These are phyloP conservation scores for Xylaria arbuscula DNA, from an alignment of 2,329 filamentous ascomycete species.

Conservation along the genomic window DNA sequence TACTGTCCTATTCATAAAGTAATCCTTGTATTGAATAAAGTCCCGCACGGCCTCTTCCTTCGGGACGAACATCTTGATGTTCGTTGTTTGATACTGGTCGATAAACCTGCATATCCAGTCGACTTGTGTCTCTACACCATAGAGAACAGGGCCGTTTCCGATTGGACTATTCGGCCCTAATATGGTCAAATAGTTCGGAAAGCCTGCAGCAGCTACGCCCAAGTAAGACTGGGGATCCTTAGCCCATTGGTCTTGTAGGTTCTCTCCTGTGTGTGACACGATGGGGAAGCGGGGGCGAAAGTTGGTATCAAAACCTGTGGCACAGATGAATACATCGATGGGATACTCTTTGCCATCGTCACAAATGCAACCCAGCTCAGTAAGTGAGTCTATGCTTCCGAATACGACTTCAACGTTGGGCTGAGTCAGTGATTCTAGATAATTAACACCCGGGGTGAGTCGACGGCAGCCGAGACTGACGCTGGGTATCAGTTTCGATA, in stretches of 20 bases:
- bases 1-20: slow-evolving; percentile 45
- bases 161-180: slow-evolving; percentile 52
- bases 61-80: slow-evolving; percentile 32
- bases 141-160: slow-evolving; percentile 37
- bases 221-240: slow-evolving; percentile 64
- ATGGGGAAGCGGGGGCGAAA: slow-evolving; percentile 54
- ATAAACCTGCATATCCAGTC: slow-evolving; percentile 37
- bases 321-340: slow-evolving; percentile 51
- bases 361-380: slow-evolving; percentile 44
- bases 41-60: slow-evolving; percentile 42
- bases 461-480: slow-evolving; percentile 47
- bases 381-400: slow-evolving; percentile 41
- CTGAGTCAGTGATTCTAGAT: slow-evolving; percentile 47
- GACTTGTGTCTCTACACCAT: slow-evolving; percentile 31
- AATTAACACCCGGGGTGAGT: slow-evolving; percentile 49
- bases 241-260: slow-evolving; percentile 63
- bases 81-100: slow-evolving; percentile 36
- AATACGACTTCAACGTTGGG: slow-evolving; percentile 44
- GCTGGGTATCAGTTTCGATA: slow-evolving; percentile 28
- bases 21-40: slow-evolving; percentile 45
- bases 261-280: slow-evolving; percentile 57
- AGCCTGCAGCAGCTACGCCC: slow-evolving; percentile 64
- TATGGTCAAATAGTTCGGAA: slow-evolving; percentile 69
- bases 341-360: slow-evolving; percentile 44
- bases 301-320: slow-evolving; percentile 48